These are phyloP conservation scores for Botrytis byssoidea DNA, from an alignment of 2,329 filamentous ascomycete species.

Conservation along the genomic window DNA sequence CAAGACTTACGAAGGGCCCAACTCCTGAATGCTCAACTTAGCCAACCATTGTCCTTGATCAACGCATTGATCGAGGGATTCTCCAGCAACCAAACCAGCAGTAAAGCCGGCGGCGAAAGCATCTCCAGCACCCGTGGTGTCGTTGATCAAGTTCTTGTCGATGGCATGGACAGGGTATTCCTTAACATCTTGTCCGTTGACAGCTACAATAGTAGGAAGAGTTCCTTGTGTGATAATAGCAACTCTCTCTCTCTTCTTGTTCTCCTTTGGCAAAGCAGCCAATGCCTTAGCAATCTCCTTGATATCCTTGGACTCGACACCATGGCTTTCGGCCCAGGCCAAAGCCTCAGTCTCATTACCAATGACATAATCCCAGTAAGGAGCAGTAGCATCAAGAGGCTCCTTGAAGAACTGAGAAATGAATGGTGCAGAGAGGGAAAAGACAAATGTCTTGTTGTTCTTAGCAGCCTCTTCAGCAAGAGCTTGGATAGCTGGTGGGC, in stretches of 20 bases:
- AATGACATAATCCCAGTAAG: conserved; percentile 94
- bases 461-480: conserved; percentile 85
- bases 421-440: conserved; percentile 93
- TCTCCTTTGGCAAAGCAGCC: conserved; percentile 88
- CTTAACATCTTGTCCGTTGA: conserved; percentile 69
- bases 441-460: conserved; percentile 87
- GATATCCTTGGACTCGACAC: conserved; percentile 71
- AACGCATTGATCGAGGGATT: conserved; percentile 72
- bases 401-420: conserved; percentile 99
- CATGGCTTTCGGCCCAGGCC: conserved; percentile 81
- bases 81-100: conserved; percentile 83
- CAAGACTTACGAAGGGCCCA: conserved; percentile 85
- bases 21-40: conserved; percentile 87
- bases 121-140: conserved; percentile 96
- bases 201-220: conserved; percentile 80
- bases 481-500: conserved; percentile 83
- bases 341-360: conserved; percentile 96
- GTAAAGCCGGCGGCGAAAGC: conserved; percentile 94
- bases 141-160: conserved; percentile 74
- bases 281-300: conserved; percentile 82
- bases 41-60: conserved; percentile 98
- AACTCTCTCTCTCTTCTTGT: conserved; percentile 75
- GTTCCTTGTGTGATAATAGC: conserved; percentile 96
- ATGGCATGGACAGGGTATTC: conserved; percentile 82
- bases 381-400: conserved; percentile 76